Base-by-base conservation (phyloP, 2,329 filamentous ascomycete genomes). In the Alternaria gaisen region DNA sequence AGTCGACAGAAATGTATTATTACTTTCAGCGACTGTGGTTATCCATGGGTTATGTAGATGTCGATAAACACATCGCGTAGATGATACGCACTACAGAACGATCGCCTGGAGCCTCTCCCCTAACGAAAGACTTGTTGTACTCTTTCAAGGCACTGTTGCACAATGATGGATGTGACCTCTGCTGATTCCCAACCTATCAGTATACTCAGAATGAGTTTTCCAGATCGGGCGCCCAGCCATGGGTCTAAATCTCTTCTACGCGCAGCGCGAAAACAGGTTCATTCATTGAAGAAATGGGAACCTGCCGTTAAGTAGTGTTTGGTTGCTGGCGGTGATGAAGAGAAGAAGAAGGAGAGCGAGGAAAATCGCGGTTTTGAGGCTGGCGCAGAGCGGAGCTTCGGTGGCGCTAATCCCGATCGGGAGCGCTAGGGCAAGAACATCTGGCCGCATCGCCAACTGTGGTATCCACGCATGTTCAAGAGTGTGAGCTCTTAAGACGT, bases 211-310 rank as follows among this genome's bases (percentile, higher is more conserved):
- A 88, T 81, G 85, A 86, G 83, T 74, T 82, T 84, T 88, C 87
- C 85, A 88, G 85, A 81, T 81, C 85, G 85, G 88, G 88, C 86
- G 88, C 88, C 88, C 88, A 90, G 88, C 87, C 83, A 89, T 86
- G 87, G 87, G 87, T 85, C 71, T 72, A 72, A 40, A 70, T 81
- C 83, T 81, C 67, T 71, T 90, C 87, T 90, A 80, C 87, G 88
- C 87, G 77, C 87, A 88, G 88, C 85, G 85, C 86, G 86, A 89
- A 87, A 88, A 88, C 87, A 87, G 80, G 80, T 81, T 83, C 82
- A 78, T 60, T 78, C 80, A 86, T 76, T 71, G 73, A 70, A 70
- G 71, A 67, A 75, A 77, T 77, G 71, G 5, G 82, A 84, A 82
- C 80, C 80, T 87, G 86, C 81, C 83, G 81, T 72, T 76, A 83